Evolutionary conservation across 2,329 filamentous ascomycete species (phyloP).

Genomic region (Verticillium nubilum): DNA sequence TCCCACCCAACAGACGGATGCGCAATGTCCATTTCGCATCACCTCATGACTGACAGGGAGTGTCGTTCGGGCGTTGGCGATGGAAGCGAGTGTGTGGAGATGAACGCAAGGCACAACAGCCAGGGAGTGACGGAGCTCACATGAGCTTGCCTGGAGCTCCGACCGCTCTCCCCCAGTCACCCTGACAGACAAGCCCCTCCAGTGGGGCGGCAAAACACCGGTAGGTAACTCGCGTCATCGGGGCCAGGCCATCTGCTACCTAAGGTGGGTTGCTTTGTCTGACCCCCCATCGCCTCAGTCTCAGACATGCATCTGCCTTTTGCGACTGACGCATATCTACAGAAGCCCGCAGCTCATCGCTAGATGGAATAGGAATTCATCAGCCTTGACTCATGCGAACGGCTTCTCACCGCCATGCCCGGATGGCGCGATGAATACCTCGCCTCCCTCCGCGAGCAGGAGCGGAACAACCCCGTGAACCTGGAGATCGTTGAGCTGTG

Average conservation of each 20-base stretch:
- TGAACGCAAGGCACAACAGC: neutral
- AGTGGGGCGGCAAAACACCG: slow-evolving; percentile 7
- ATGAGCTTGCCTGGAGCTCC: slow-evolving; percentile 1
- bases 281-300: too few species aligned
- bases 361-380: slow-evolving; percentile 4
- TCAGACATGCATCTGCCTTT: too few species aligned
- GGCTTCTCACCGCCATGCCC: slow-evolving; percentile 33
- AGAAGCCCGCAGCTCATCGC: neutral
- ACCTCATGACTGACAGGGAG: slow-evolving; percentile 16
- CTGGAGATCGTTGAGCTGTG: slow-evolving; percentile 72
- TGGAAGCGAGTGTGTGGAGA: neutral
- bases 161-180: neutral
- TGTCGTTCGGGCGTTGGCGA: neutral
- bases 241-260: neutral
- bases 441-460: slow-evolving; percentile 66
- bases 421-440: slow-evolving; percentile 82
- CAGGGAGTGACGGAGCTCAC: neutral
- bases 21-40: slow-evolving; percentile 47
- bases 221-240: slow-evolving; percentile 11
- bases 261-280: too few species aligned
- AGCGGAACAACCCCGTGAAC: slow-evolving; percentile 57
- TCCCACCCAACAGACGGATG: slow-evolving; percentile 88
- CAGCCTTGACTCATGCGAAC: neutral
- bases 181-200: neutral
- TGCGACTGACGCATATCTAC: too few species aligned